A percentile compares a stretch with the other conserved stretches of the same genome.
Evolutionary conservation across 768 basidiomycete genomes (phyloP).

Genomic region (Boletus huronensis): DNA sequence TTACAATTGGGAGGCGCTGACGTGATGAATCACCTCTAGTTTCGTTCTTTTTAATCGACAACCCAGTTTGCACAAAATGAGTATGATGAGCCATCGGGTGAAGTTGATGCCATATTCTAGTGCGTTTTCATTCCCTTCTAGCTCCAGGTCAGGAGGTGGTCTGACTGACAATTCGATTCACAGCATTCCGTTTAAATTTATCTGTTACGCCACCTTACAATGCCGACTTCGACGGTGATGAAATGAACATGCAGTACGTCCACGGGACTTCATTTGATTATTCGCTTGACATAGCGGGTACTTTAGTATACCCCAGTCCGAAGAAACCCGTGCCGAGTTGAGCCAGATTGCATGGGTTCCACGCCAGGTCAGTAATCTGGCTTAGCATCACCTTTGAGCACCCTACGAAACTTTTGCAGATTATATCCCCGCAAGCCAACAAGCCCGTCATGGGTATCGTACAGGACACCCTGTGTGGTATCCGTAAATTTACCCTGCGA

Average conservation of each 20-base stretch:
- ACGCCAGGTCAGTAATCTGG: slow-evolving; percentile 61
- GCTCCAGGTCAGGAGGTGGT: background rate
- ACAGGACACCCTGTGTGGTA: slow-evolving; percentile 96
- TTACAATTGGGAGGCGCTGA: background rate
- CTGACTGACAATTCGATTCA: slow-evolving; percentile 16
- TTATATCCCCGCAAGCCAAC: slow-evolving; percentile 98
- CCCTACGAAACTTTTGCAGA: slow-evolving; percentile 44
- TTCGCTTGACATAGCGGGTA: slow-evolving; percentile 8
- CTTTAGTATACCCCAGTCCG: slow-evolving; percentile 89
- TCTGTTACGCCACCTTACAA: slow-evolving; percentile 99
- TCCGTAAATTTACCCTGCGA: slow-evolving; percentile 94
- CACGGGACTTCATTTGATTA: background rate
- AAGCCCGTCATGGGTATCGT: slow-evolving; percentile 99
- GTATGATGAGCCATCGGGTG: slow-evolving; percentile 99
- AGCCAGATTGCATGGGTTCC: slow-evolving; percentile 99
- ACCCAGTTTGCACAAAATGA: slow-evolving; percentile 98
- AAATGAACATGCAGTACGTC: slow-evolving; percentile 99
- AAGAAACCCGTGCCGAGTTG: slow-evolving; percentile 97
- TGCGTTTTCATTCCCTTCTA: slow-evolving; percentile 39
- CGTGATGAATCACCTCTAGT: slow-evolving; percentile 5
- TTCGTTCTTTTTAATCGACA: slow-evolving; percentile 88
- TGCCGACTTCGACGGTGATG: slow-evolving; percentile 99
- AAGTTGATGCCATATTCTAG: slow-evolving; percentile 98
- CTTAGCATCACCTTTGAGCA: background rate
- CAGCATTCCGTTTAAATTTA: slow-evolving; percentile 95